Conservation (phyloP, 805 yeast genomes). For the Zygotorulaspora sp. region DNA sequence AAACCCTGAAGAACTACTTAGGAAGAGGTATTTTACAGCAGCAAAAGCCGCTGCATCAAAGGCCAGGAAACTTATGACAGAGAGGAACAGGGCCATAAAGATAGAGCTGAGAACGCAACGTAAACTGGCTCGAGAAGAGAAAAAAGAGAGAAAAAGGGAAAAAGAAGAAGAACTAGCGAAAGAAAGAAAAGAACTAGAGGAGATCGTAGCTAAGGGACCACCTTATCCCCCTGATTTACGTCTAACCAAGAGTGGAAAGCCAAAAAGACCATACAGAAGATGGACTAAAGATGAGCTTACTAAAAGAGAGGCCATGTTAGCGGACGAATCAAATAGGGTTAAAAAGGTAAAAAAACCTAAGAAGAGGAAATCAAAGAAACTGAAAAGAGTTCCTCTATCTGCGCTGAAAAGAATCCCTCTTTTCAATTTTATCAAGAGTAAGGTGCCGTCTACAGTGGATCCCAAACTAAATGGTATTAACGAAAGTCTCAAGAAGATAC, state of each 20-base stretch:
- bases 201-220: constrained; percentile 33
- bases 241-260: constrained; percentile 31
- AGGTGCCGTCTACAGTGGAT: constrained; percentile 5
- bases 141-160: constrained; percentile 19
- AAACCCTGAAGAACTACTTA: constrained; percentile 15
- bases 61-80: constrained; percentile 26
- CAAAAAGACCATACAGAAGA: constrained; percentile 35
- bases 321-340: constrained; percentile 15
- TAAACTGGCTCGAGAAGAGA: constrained; percentile 18
- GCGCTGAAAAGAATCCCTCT: constrained; percentile 27
- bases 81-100: constrained; percentile 18
- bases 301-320: constrained; percentile 22
- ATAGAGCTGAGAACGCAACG: constrained; percentile 19
- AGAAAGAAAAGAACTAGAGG: constrained; percentile 30
- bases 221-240: constrained; percentile 34
- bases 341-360: constrained; percentile 19
- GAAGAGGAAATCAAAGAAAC: constrained; percentile 20
- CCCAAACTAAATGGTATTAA: constrained; percentile 22
- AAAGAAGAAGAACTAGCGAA: constrained; percentile 20
- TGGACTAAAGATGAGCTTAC: constrained; percentile 33
- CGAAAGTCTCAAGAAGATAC: constrained; percentile 17
- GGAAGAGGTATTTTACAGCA: constrained; percentile 21
- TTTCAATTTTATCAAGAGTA: constrained; percentile 21
- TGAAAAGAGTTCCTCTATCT: constrained; percentile 26
- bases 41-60: constrained; percentile 29